Evolutionary conservation across 805 yeast species (phyloP), one percentile per base, ranked within the genome.

Genomic region (Peterozyma toletana): DNA sequence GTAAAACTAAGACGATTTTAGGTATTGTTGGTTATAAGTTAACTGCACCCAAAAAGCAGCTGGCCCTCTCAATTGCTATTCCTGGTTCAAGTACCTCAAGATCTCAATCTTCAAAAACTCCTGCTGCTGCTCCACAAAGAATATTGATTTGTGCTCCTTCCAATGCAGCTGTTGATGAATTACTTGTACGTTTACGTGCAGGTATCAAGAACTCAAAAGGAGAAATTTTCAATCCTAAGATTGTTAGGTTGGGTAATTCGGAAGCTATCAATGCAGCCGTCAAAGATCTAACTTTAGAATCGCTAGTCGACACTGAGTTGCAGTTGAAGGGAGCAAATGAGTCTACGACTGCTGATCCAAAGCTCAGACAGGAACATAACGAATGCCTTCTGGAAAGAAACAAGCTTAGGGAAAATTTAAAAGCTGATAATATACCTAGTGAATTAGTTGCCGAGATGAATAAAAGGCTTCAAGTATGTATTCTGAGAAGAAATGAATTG

Each of bases 151-250:
- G 99, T 74, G 98, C 99, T 1, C 99, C 99, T 3, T 87, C 96
- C 59, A 93, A 93, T 67, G 99, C 99, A 1, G 99, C 99, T 11
- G 96, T 93, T 3, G 99, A 93, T 64, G 99, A 95, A 58, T 70
- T 93, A 48, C 93, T 89, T 11, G 54, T 89, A 15, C 82, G 99
- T 58, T 66, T 93, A 47, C 80, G 83, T 51, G 70, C 67, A 15
- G 97, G 96, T 5, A 80, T 90, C 1, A 61, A 62, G 37, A 70
- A 75, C 50, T 64, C 81, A 16, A 59, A 64, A 33, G 91, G 91
- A 1, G 62, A 63, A 11, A 48, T 56, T 1, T 74, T 78, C 48
- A 59, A 60, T 1, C 95, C 96, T 0, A 73, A 71, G 21, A 73
- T 93, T 10, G 95, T 93, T 11, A 77, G 99, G 53, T 65, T 93